Base-by-base conservation (phyloP, 306 rosid species). In the Rosa lucieae region DNA sequence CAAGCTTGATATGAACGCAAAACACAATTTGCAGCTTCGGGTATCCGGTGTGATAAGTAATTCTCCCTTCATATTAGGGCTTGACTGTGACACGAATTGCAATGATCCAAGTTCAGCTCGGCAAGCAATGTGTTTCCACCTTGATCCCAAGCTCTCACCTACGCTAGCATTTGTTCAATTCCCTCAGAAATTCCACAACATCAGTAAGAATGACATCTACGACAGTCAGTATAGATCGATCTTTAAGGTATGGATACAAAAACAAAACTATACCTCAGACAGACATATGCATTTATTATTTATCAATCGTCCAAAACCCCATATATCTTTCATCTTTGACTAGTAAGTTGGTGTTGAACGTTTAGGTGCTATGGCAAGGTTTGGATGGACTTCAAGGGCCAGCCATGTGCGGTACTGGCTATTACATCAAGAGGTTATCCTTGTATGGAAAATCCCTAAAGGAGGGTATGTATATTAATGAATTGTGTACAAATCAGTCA, bases 1-100 rank as follows among this genome's bases (percentile, higher is more conserved):
- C 70, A 15, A 11, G 40, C 43, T 29, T 62, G 18, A 32, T 32
- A 12, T 65, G 9, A 13, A 65, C 5, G 42, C 0, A 12, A 11
- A 32, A 53, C 23, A 53, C 59, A 53, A 53, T 14, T 35, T 65
- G 69, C 88, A 90, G 97, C 89, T 81, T 55, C 87, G 97, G 10
- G 90, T 88, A 52, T 93, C 97, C 0, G 81, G 90, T 5, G 84
- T 90, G 82, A 81, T 90, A 40, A 93, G 95, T 72, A 92, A 93
- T 70, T 84, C 91, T 29, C 95, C 95, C 0, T 86, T 82, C 87
- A 78, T 92, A 49, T 82, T 93, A 23, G 87, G 82, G 21, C 75
- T 91, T 13, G 98, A 93, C 47, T 91, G 97, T 78, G 97, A 93
- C 88, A 93, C 92, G 98, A 70, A 87, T 67, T 91, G 92, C 78